Evolutionary conservation across 208 protist genomes (phyloP).

Genomic region (Leishmania gerbilli): DNA sequence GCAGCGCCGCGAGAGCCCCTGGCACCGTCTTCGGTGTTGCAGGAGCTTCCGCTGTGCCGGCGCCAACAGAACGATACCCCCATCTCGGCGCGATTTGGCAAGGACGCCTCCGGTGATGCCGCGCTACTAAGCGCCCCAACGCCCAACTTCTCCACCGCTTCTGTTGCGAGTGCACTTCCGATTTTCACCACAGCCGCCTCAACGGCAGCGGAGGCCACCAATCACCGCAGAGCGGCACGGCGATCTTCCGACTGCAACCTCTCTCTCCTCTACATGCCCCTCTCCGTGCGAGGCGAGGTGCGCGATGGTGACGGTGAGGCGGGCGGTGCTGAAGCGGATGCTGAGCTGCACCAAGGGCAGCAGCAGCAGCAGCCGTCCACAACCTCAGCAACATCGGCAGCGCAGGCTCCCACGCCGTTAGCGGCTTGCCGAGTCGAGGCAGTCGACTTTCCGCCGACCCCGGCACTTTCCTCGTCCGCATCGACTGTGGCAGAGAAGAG

Average conservation of each 20-base stretch:
- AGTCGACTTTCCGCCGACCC: background rate
- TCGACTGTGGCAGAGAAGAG: background rate
- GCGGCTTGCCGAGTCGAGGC: background rate
- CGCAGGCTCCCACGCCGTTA: too few relatives aligned
- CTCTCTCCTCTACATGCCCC: background rate
- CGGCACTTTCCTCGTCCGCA: background rate
- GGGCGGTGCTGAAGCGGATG: background rate
- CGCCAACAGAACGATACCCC: background rate
- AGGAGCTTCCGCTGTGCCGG: background rate
- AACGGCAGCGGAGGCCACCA: background rate
- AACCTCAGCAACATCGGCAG: background rate
- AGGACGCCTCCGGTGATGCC: background rate
- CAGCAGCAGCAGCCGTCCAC: background rate
- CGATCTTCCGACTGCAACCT: background rate
- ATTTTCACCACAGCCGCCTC: background rate
- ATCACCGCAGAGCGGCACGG: background rate
- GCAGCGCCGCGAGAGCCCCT: background rate
- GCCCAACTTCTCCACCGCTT: background rate
- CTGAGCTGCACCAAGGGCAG: background rate
- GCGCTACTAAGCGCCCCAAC: background rate
- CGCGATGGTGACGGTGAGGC: background rate
- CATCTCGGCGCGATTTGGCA: background rate
- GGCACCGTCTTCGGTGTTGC: background rate
- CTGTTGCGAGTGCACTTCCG: background rate
- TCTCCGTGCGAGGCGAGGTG: conserved; percentile 1